Evolutionary conservation across 495 filamentous ascomycete species (phyloP).

Genomic region (Xylaria nigripes): DNA sequence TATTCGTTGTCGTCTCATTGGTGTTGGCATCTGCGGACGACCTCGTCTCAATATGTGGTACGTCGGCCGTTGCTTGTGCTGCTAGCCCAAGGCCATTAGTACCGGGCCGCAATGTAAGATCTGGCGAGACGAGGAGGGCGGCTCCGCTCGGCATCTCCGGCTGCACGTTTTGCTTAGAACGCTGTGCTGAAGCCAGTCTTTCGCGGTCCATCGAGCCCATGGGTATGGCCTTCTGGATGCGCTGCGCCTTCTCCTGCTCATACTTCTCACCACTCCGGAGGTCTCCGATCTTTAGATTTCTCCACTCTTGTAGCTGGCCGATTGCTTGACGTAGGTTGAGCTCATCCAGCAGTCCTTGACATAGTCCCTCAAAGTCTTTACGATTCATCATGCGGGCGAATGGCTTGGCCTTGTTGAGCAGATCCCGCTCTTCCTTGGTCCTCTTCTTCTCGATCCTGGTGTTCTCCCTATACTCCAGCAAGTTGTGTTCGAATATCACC

Average conservation of each 20-base stretch:
- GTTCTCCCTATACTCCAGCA: conserved; percentile 89
- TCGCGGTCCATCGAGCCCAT: conserved; percentile 75
- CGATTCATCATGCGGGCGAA: conserved; percentile 96
- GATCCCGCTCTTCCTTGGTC: conserved; percentile 85
- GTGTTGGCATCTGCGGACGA: conserved; percentile 34
- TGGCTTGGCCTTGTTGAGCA: conserved; percentile 87
- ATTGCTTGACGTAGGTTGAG: conserved; percentile 87
- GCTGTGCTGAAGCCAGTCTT: conserved; percentile 55
- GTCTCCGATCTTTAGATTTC: conserved; percentile 71
- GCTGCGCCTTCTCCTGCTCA: conserved; percentile 76
- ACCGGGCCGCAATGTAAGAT: conserved; percentile 53
- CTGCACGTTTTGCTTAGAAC: conserved; percentile 47
- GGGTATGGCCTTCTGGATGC: conserved; percentile 60
- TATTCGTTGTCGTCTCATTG: conserved; percentile 24
- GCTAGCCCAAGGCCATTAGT: conserved; percentile 10
- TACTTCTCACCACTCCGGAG: conserved; percentile 86
- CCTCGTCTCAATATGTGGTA: conserved; percentile 29
- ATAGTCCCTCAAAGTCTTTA: conserved; percentile 79
- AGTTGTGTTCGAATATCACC: conserved; percentile 87
- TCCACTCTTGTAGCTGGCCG: conserved; percentile 87
- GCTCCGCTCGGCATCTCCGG: conserved; percentile 65
- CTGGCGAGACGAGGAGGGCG: conserved; percentile 64
- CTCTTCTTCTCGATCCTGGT: conserved; percentile 83
- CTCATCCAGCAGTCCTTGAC: conserved; percentile 77
- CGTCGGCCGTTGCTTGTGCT: conserved; percentile 18